Percentiles rank a stretch among this genome's conserved stretches.
Conservation (phyloP, 2,329 filamentous ascomycete species). For the Tolypocladium paradoxum region DNA sequence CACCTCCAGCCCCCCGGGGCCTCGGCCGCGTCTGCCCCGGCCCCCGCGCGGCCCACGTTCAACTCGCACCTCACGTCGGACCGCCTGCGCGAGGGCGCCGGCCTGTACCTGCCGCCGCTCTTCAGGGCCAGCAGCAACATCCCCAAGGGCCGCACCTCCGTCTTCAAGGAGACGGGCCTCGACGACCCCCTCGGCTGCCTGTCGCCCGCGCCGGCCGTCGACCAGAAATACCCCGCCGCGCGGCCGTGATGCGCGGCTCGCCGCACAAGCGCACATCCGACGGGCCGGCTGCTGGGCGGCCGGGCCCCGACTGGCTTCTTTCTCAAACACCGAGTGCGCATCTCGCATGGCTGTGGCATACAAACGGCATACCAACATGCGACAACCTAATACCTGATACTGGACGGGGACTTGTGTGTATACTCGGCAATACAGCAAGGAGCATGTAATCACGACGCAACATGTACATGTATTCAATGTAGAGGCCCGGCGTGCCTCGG, state of each 20-base stretch:
- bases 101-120: slow-evolving; percentile 22
- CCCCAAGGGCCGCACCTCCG: slow-evolving; percentile 37
- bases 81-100: slow-evolving; percentile 37
- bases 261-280: background rate
- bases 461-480: background rate
- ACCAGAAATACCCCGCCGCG: background rate
- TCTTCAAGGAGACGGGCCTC: slow-evolving; percentile 42
- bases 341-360: too few species aligned
- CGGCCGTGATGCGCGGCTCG: too few species aligned
- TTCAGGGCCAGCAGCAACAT: slow-evolving; percentile 34
- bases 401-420: background rate
- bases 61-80: slow-evolving; percentile 40
- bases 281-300: background rate
- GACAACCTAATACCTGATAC: background rate
- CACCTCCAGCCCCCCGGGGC: background rate
- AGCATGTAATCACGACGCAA: background rate
- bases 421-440: background rate
- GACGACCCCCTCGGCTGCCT: slow-evolving; percentile 17
- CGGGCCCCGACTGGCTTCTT: background rate
- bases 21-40: background rate
- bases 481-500: background rate
- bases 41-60: slow-evolving; percentile 32
- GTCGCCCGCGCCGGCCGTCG: background rate
- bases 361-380: background rate
- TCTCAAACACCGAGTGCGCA: background rate